Percentiles rank a stretch among this genome's conserved stretches.
Conservation (phyloP, 129 eudicot species). For the Arctium minus region DNA sequence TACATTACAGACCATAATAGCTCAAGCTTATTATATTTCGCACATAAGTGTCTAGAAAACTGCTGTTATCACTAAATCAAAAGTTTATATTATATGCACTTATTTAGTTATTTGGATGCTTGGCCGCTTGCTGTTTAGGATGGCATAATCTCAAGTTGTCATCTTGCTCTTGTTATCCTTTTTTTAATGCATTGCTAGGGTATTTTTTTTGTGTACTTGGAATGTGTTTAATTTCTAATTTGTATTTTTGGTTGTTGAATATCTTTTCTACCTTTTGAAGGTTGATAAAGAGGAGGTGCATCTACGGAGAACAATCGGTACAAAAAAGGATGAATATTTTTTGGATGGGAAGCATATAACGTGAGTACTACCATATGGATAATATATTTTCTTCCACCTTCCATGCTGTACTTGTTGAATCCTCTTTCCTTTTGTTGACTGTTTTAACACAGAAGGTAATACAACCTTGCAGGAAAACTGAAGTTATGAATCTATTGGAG, state of each 20-base stretch:
- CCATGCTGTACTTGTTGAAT: background rate
- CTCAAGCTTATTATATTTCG: background rate
- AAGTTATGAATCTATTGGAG: constrained; percentile 94
- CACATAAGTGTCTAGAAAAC: background rate
- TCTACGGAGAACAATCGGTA: constrained; percentile 86
- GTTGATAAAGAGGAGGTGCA: constrained; percentile 99
- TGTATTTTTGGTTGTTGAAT: constrained; percentile 4
- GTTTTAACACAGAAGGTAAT: constrained; percentile 11
- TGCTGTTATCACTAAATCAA: background rate
- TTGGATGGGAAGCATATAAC: constrained; percentile 99
- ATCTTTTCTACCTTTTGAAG: constrained; percentile 34
- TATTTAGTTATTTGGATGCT: constrained; percentile 3
- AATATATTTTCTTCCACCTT: background rate
- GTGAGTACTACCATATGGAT: constrained; percentile 41
- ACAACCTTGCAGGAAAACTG: constrained; percentile 75
- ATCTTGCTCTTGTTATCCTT: background rate
- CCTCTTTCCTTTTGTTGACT: background rate
- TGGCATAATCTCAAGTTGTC: background rate
- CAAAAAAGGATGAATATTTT: constrained; percentile 90
- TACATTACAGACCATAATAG: background rate
- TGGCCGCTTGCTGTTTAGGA: constrained; percentile 7
- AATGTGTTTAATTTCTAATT: background rate
- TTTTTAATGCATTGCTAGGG: background rate
- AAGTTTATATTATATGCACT: background rate
- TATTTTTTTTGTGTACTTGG: background rate